These are phyloP conservation scores for Scheffersomyces titani DNA, from an alignment of 1,139 yeast genomes.

Conservation along the genomic window DNA sequence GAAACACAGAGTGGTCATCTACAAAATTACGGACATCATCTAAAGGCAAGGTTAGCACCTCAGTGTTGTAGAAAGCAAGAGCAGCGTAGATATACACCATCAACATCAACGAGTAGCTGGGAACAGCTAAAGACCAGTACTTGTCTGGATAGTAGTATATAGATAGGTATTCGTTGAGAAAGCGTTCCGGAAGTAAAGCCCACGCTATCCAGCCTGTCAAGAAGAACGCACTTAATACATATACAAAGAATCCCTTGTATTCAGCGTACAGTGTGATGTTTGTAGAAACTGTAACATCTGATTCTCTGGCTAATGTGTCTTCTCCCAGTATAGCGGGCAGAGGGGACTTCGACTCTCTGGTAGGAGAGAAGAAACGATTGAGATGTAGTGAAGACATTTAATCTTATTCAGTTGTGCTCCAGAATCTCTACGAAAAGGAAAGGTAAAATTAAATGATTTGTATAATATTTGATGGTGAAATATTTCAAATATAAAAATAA, in stretches of 20 bases:
- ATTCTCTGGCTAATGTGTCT: slow-evolving; percentile 69
- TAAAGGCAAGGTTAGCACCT: slow-evolving; percentile 61
- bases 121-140: slow-evolving; percentile 85
- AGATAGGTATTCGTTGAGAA: slow-evolving; percentile 50
- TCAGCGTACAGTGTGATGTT: slow-evolving; percentile 70
- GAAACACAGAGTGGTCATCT: slow-evolving; percentile 65
- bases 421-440: too few relatives aligned
- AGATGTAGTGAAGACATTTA: slow-evolving; percentile 1
- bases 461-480: not conserved
- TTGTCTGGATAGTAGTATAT: slow-evolving; percentile 79
- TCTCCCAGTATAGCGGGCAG: slow-evolving; percentile 48
- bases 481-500: not conserved
- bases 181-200: slow-evolving; percentile 64
- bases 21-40: slow-evolving; percentile 63
- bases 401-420: not conserved
- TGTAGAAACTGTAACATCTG: slow-evolving; percentile 74
- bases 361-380: slow-evolving; percentile 20
- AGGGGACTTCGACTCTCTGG: slow-evolving; percentile 36
- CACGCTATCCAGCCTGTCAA: slow-evolving; percentile 61
- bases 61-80: slow-evolving; percentile 70
- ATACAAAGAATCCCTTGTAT: slow-evolving; percentile 80
- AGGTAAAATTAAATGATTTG: not conserved
- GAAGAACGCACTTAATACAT: slow-evolving; percentile 57
- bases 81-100: slow-evolving; percentile 75
- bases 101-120: slow-evolving; percentile 65